phyloP scores from a whole-genome alignment of 345 rosid species.

The Acer saccharum region DNA sequence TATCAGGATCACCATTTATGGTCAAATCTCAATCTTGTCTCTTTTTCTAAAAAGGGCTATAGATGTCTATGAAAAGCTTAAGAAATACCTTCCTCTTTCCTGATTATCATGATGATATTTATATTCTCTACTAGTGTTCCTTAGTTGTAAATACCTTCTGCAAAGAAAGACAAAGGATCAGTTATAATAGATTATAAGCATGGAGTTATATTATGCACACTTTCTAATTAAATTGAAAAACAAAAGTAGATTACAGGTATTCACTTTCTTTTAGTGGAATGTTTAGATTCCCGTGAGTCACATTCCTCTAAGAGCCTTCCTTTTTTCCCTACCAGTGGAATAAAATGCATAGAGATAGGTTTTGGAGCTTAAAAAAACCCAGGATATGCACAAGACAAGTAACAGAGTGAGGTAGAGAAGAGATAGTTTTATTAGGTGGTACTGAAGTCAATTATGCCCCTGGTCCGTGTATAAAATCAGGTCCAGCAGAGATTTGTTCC shows the following conservation, averaged over 20 bases:
- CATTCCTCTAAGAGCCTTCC: neutral
- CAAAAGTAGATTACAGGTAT: neutral
- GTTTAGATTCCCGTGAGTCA: neutral
- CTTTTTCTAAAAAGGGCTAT: neutral
- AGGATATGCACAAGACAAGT: neutral
- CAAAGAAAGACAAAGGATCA: neutral
- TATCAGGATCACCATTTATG: neutral
- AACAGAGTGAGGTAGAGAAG: neutral
- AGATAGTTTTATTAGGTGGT: neutral
- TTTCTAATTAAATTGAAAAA: no score
- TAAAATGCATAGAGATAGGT: neutral
- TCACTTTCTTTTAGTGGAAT: neutral
- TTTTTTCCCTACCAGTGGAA: neutral
- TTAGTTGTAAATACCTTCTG: neutral
- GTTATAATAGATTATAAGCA: neutral
- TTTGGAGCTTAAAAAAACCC: neutral
- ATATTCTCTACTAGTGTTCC: neutral
- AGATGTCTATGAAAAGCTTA: neutral
- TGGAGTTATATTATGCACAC: neutral
- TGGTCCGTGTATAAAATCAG: neutral
- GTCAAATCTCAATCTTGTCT: neutral
- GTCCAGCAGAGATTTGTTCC: neutral
- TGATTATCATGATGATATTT: neutral
- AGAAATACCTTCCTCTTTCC: conserved; percentile 1
- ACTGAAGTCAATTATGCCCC: neutral